Evolutionary conservation across 208 protist genomes (phyloP), one percentile per base, ranked within the genome.

Genomic region (Acanthamoeba healyi): DNA sequence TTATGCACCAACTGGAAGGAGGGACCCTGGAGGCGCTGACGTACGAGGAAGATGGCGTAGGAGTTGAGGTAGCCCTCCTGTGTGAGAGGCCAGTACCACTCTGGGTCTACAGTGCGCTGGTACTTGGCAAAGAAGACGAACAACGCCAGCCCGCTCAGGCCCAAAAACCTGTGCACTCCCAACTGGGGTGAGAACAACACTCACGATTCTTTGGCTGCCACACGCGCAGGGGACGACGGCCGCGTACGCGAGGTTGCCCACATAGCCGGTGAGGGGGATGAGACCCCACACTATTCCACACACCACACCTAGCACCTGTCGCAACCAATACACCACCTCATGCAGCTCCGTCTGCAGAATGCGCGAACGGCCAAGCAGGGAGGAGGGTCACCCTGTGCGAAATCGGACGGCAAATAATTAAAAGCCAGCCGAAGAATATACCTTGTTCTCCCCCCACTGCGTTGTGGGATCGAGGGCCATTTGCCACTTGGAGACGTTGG

Each of bases 81-180:
- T 24, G 81, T 89, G 49, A 89, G 81, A 7, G 81, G 49, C 81
- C 81, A 89, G 56, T 89, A 89, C 81, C 81, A 89, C 34, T 89
- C 81, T 3, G 46, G 51, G n/a, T 89, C 81, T 10, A 89, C 81
- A 7, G 46, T 89, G 29, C 56, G 42, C 1, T 70, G 81, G 56
- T 89, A 89, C 49, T 89, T 89, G 46, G 81, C 81, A 34, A 89
- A 89, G n/a, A 70, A 89, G 12, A 89, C 49, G 56, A 89, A 89
- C 49, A 89, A 49, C 2, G 54, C n/a, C 2, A 58, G 19, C 2
- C 51, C 81, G 51, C 49, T 89, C 51, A 89, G 49, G 9, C 22
- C 81, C 49, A 89, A 65, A 38, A 67, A 89, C 34, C 81, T 89
- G 81, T 49, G 36, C 14, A 29, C 9, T 63, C 4, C 15, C 36